phyloP scores from a whole-genome alignment of 371 early-diverging fungal species.

The Mucor lusitanicus region DNA sequence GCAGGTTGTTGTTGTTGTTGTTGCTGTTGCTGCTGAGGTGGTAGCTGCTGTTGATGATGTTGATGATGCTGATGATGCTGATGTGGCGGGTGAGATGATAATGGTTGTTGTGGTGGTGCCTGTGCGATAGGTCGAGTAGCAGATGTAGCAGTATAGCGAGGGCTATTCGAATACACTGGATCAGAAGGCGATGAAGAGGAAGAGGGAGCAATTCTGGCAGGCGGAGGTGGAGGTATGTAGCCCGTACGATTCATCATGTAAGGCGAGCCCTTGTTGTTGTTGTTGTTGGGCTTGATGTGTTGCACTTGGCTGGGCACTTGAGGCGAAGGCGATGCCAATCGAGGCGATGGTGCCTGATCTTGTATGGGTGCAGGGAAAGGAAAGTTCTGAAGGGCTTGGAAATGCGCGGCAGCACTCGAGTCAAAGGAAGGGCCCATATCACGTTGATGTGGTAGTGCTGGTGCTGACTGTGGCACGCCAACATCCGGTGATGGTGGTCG shows the following conservation, averaged over 20 bases:
- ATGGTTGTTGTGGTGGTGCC: not conserved
- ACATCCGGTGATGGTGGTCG: not conserved
- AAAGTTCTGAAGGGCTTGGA: conserved; percentile 31
- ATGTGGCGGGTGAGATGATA: not conserved
- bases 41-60: conserved; percentile 13
- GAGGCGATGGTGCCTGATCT: conserved; percentile 1
- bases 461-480: not conserved
- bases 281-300: not conserved
- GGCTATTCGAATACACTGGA: not conserved
- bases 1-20: not conserved
- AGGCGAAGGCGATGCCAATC: not conserved
- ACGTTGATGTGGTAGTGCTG: not conserved
- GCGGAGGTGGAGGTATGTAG: conserved; percentile 10
- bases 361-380: conserved; percentile 33
- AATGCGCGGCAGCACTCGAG: conserved; percentile 19
- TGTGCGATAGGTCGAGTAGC: conserved; percentile 5
- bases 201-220: conserved; percentile 9
- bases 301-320: not conserved
- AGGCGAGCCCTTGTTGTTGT: not conserved
- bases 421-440: conserved; percentile 16
- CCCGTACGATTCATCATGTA: not conserved
- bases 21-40: conserved; percentile 3
- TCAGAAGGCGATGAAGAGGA: not conserved
- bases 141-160: not conserved
- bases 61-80: conserved; percentile 5